These are phyloP conservation scores for Vaccinium corymbosum DNA, from an alignment of 148 eudicot species.

Conservation along the genomic window DNA sequence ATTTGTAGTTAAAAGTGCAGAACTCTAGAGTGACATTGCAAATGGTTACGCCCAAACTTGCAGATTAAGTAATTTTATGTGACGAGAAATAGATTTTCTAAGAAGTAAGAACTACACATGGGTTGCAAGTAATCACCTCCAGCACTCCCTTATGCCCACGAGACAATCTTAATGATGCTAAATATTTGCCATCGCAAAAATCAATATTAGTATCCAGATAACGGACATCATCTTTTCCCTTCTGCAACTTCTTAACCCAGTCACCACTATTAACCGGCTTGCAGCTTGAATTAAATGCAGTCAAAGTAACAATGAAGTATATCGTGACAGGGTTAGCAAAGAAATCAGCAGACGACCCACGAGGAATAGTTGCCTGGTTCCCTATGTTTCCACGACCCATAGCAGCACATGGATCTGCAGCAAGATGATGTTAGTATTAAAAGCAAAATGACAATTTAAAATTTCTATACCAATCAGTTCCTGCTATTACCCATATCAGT, in stretches of 20 bases:
- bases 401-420: constrained; percentile 50
- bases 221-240: constrained; percentile 60
- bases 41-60: constrained; percentile 5
- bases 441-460: constrained; percentile 4
- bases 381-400: constrained; percentile 37
- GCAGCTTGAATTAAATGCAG: constrained; percentile 66
- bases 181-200: constrained; percentile 75
- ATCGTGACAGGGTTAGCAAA: constrained; percentile 81
- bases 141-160: constrained; percentile 73
- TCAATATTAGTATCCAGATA: constrained; percentile 75
- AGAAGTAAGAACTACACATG: not conserved
- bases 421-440: constrained; percentile 18
- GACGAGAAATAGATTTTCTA: not conserved
- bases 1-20: not conserved
- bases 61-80: not conserved
- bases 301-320: constrained; percentile 61
- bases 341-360: constrained; percentile 61
- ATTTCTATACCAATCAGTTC: constrained; percentile 4
- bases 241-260: constrained; percentile 78
- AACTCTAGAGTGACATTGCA: not conserved
- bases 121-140: constrained; percentile 53
- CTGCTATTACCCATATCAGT: constrained; percentile 61
- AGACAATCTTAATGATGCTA: constrained; percentile 71
- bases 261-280: constrained; percentile 85
- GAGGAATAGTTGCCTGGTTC: constrained; percentile 60